Evolutionary conservation across 495 filamentous ascomycete species (phyloP).

Genomic region (Penicillium maclennaniae): DNA sequence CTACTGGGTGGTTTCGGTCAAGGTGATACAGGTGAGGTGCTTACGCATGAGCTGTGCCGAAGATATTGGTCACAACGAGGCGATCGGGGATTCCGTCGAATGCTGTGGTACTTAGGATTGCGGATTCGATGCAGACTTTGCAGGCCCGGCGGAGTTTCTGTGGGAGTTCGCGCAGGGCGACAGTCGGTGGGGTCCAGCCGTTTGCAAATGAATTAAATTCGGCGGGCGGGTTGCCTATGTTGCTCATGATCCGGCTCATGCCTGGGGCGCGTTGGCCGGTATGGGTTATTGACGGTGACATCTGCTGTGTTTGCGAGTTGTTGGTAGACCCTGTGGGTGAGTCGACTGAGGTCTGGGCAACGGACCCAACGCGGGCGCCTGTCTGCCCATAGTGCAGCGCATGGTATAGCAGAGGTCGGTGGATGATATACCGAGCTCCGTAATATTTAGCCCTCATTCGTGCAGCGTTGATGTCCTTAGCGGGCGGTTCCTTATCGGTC

Average conservation of each 20-base stretch:
- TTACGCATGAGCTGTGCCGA: conserved; percentile 96
- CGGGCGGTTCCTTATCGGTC: conserved; percentile 62
- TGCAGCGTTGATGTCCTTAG: conserved; percentile 74
- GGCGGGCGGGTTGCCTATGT: conserved; percentile 27
- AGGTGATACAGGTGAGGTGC: conserved; percentile 27
- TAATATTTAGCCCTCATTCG: conserved; percentile 92
- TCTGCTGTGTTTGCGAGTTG: conserved; percentile 30
- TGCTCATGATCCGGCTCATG: conserved; percentile 36
- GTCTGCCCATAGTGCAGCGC: conserved; percentile 50
- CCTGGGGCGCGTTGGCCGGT: conserved; percentile 17
- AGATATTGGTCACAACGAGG: conserved; percentile 87
- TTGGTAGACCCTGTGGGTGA: conserved; percentile 30
- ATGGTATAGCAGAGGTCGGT: conserved; percentile 72
- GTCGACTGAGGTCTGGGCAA: conserved; percentile 24
- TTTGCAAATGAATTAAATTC: conserved; percentile 4
- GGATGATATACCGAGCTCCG: conserved; percentile 85
- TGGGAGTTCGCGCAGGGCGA: conserved; percentile 25
- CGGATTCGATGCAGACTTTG: conserved; percentile 62
- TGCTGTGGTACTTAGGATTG: conserved; percentile 79
- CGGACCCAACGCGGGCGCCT: conserved; percentile 18
- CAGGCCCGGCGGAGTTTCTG: conserved; percentile 47
- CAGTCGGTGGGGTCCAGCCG: conserved; percentile 14
- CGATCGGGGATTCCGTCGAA: conserved; percentile 71
- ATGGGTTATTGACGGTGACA: conserved; percentile 29
- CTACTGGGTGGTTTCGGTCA: conserved; percentile 37